phyloP scores from a whole-genome alignment of 768 basidiomycete genomes.

The Leccinum broughii region DNA sequence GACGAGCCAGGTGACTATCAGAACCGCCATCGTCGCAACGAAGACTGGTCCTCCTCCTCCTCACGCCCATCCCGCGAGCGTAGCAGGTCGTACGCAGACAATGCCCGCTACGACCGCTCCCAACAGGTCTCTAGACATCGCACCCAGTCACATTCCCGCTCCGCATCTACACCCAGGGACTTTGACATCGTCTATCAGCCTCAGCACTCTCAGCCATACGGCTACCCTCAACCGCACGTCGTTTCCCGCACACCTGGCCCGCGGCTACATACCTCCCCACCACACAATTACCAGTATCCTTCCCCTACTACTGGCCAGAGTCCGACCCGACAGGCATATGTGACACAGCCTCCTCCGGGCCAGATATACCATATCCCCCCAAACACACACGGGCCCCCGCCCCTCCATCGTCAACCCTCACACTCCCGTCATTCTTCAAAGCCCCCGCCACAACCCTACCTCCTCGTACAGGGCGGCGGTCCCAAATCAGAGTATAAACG shows the following conservation, averaged over 20 bases:
- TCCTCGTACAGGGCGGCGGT: slow-evolving; percentile 27
- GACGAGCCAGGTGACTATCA: slow-evolving; percentile 1
- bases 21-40: neutral
- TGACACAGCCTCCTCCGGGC: slow-evolving; percentile 30
- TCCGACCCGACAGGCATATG: slow-evolving; percentile 20
- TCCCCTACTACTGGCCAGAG: slow-evolving; percentile 8
- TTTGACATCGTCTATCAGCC: slow-evolving; percentile 18
- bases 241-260: slow-evolving; percentile 14
- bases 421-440: slow-evolving; percentile 26
- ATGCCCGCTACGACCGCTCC: slow-evolving; percentile 19
- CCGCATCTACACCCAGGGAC: slow-evolving; percentile 19
- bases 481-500: slow-evolving; percentile 34
- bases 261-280: slow-evolving; percentile 22
- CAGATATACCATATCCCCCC: slow-evolving; percentile 25
- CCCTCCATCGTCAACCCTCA: slow-evolving; percentile 20
- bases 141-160: slow-evolving; percentile 28
- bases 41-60: slow-evolving; percentile 21
- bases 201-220: slow-evolving; percentile 10
- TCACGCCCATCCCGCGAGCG: slow-evolving; percentile 28
- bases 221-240: slow-evolving; percentile 20
- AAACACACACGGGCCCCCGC: slow-evolving; percentile 10
- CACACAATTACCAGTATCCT: slow-evolving; percentile 22
- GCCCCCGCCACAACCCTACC: slow-evolving; percentile 26
- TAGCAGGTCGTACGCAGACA: slow-evolving; percentile 27
- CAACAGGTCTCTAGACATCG: slow-evolving; percentile 21